Conservation (phyloP, 1,284 basidiomycete genomes). For the Wolfiporia cocos region DNA sequence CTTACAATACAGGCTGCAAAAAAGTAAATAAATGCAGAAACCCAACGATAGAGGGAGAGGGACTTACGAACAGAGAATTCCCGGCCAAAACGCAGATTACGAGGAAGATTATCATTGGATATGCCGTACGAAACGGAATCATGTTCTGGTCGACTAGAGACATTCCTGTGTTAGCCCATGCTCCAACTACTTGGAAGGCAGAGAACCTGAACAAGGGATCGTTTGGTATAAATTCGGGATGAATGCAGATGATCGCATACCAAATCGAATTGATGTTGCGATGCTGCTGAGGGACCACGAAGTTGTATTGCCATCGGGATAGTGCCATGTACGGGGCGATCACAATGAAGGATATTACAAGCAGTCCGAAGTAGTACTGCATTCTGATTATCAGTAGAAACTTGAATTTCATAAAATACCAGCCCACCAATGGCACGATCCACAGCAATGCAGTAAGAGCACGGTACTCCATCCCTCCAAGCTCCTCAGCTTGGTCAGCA, state of each 20-base stretch:
- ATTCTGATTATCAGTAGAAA: background rate
- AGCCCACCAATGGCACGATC: slow-evolving; percentile 28
- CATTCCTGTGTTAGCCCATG: slow-evolving; percentile 61
- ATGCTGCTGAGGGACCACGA: slow-evolving; percentile 25
- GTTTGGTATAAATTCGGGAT: too few species aligned
- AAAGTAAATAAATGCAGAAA: background rate
- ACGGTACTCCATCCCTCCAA: slow-evolving; percentile 95
- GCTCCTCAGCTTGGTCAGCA: slow-evolving; percentile 82
- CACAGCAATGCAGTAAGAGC: slow-evolving; percentile 77
- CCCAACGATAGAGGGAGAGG: background rate
- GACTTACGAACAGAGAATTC: slow-evolving; percentile 54
- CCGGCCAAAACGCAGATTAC: slow-evolving; percentile 53
- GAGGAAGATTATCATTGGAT: slow-evolving; percentile 45
- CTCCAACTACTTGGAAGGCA: slow-evolving; percentile 54
- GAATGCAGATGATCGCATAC: too few species aligned
- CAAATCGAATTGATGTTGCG: slow-evolving; percentile 37
- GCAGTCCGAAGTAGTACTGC: slow-evolving; percentile 44
- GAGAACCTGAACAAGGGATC: slow-evolving; percentile 52
- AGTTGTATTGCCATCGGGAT: slow-evolving; percentile 25
- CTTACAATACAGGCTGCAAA: slow-evolving; percentile 11
- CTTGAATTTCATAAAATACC: too few species aligned
- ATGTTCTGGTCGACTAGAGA: slow-evolving; percentile 55
- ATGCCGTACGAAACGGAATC: slow-evolving; percentile 52
- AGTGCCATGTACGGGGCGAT: slow-evolving; percentile 45
- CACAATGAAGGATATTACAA: slow-evolving; percentile 57